phyloP scores from a whole-genome alignment of 371 early-diverging fungal species.

The Choanephora cucurbitarum region DNA sequence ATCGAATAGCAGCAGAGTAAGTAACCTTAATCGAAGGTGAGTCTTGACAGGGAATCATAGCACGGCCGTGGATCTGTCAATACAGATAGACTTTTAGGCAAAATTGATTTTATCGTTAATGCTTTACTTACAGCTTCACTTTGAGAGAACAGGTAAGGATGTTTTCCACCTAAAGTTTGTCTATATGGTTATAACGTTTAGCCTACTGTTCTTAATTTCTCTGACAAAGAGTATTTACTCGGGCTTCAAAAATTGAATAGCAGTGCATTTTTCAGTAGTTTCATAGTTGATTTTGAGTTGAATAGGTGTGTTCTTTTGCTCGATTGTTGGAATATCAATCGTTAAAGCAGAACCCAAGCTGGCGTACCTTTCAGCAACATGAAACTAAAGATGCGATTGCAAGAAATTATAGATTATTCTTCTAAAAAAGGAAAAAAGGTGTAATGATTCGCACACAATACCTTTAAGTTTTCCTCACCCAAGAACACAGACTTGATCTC shows the following conservation, averaged over 20 bases:
- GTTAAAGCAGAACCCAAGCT: slow-evolving; percentile 78
- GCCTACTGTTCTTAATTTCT: neutral
- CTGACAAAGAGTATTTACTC: slow-evolving; percentile 13
- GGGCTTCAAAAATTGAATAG: slow-evolving; percentile 89
- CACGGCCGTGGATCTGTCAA: slow-evolving; percentile 87
- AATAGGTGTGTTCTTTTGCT: slow-evolving; percentile 44
- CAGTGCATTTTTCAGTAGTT: slow-evolving; percentile 82
- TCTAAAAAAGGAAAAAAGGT: neutral
- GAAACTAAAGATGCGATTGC: too few species aligned
- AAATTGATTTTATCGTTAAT: too few species aligned
- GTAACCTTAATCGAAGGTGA: slow-evolving; percentile 90
- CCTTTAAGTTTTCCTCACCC: slow-evolving; percentile 44
- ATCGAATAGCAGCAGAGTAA: slow-evolving; percentile 79
- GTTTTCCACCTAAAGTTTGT: slow-evolving; percentile 92
- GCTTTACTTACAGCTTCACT: slow-evolving; percentile 76
- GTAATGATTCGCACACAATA: slow-evolving; percentile 16
- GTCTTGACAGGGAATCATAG: slow-evolving; percentile 93
- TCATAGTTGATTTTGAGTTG: slow-evolving; percentile 71
- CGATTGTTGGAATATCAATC: slow-evolving; percentile 54
- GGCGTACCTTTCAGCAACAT: slow-evolving; percentile 56
- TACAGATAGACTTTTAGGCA: neutral
- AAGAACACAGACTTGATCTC: slow-evolving; percentile 54
- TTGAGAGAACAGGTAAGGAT: slow-evolving; percentile 95
- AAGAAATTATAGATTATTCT: too few species aligned
- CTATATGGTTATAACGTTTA: slow-evolving; percentile 20